Evolutionary conservation across 306 rosid genomes (phyloP).

Genomic region (Vicia villosa): DNA sequence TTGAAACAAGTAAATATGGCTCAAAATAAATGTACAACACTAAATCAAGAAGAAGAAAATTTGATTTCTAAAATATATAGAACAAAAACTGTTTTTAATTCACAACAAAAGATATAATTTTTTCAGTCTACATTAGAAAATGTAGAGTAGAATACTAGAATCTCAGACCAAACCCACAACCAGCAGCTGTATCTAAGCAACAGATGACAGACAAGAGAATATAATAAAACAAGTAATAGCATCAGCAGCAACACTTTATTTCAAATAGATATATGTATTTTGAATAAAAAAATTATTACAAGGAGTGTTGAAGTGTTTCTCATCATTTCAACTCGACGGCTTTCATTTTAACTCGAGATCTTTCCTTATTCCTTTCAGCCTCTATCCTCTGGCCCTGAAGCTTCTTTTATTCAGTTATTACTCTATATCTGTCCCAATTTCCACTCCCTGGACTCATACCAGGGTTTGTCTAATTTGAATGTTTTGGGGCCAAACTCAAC

Average conservation of each 20-base stretch:
- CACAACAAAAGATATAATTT: background rate
- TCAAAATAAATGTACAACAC: background rate
- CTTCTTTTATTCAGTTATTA: constrained; percentile 2
- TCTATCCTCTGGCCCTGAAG: constrained; percentile 24
- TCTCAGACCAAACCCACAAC: constrained; percentile 23
- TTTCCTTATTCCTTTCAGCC: constrained; percentile 12
- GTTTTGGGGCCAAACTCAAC: background rate
- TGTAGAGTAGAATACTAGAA: background rate
- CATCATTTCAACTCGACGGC: constrained; percentile 3
- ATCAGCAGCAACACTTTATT: constrained; percentile 1
- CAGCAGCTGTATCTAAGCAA: background rate
- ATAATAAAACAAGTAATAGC: background rate
- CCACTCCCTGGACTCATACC: background rate
- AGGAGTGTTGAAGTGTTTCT: constrained; percentile 16
- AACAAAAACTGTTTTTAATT: constrained; percentile 3
- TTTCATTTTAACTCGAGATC: constrained; percentile 8
- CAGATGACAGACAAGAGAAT: constrained; percentile 28
- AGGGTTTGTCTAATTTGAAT: background rate
- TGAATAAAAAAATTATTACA: background rate
- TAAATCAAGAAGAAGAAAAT: constrained; percentile 28
- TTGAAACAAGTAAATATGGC: constrained; percentile 25
- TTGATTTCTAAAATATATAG: background rate
- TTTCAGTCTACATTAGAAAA: constrained; percentile 8
- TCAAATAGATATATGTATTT: constrained; percentile 20
- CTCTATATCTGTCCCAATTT: constrained; percentile 7